These are phyloP conservation scores for Xerocomellus intermedius DNA, from an alignment of 768 basidiomycete species.

Conservation along the genomic window DNA sequence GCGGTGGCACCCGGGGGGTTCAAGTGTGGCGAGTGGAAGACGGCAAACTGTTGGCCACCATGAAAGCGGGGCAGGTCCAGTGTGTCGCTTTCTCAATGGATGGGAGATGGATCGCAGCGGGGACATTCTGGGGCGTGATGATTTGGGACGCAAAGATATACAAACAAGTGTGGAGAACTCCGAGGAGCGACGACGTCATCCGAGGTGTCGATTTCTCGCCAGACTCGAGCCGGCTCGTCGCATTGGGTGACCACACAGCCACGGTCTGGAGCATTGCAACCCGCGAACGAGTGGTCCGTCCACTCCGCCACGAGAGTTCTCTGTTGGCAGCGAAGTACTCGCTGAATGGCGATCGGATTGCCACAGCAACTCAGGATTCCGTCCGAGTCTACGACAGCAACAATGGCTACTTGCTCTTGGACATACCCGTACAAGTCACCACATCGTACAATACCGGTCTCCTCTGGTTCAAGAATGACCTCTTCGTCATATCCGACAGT, in stretches of 20 bases:
- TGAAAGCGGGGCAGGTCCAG: neutral
- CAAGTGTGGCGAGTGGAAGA: too few species aligned
- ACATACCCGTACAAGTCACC: neutral
- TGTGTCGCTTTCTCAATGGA: neutral
- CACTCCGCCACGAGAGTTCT: too few species aligned
- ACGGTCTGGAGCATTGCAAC: too few species aligned
- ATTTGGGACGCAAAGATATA: neutral
- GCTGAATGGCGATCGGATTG: neutral
- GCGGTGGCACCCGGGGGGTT: neutral
- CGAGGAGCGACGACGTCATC: neutral
- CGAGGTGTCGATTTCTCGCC: too few species aligned
- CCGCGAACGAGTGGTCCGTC: too few species aligned
- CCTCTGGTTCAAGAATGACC: conserved; percentile 1
- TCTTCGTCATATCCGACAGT: too few species aligned
- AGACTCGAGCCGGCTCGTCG: too few species aligned
- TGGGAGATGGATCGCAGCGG: neutral
- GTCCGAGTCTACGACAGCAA: neutral
- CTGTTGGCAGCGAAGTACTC: too few species aligned
- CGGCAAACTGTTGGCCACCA: neutral
- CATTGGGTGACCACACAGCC: too few species aligned
- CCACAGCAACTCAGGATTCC: neutral
- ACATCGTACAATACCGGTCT: neutral
- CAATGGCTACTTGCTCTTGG: neutral
- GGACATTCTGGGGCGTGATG: neutral
- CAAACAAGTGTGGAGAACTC: neutral